phyloP scores from a whole-genome alignment of 805 yeast species.

The Wickerhamiella cacticola region DNA sequence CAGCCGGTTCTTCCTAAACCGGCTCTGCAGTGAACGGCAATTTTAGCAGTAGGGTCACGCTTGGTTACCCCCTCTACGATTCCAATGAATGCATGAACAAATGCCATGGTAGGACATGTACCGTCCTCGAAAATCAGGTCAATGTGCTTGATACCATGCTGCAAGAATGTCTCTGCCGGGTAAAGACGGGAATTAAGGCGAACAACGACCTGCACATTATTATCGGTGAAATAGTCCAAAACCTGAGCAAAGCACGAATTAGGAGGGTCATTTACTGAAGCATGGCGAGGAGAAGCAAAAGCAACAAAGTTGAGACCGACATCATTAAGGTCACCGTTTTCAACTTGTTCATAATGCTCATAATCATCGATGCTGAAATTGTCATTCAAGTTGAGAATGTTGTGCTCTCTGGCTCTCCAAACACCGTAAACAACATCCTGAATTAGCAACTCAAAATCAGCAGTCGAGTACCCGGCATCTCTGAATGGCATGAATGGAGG shows the following conservation, averaged over 20 bases:
- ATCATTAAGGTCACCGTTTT: constrained; percentile 91
- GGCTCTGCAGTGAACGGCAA: constrained; percentile 99
- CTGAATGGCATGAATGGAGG: constrained; percentile 93
- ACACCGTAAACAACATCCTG: constrained; percentile 94
- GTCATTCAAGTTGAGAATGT: constrained; percentile 66
- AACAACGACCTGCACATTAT: constrained; percentile 78
- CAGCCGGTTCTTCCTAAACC: constrained; percentile 98
- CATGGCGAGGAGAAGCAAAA: constrained; percentile 82
- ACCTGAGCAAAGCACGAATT: constrained; percentile 40
- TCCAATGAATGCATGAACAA: constrained; percentile 84
- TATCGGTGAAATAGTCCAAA: constrained; percentile 56
- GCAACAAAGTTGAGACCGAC: constrained; percentile 91
- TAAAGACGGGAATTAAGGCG: constrained; percentile 86
- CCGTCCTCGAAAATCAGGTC: constrained; percentile 98
- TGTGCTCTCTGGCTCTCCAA: constrained; percentile 94
- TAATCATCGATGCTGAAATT: constrained; percentile 83
- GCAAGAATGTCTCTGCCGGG: constrained; percentile 72
- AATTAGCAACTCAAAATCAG: constrained; percentile 85
- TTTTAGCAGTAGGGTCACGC: constrained; percentile 58
- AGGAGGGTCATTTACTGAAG: constrained; percentile 19
- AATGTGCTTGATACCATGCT: constrained; percentile 71
- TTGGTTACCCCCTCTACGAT: constrained; percentile 83
- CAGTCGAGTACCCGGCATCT: constrained; percentile 94
- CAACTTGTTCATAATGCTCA: constrained; percentile 89
- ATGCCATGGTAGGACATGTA: constrained; percentile 90